Conservation (phyloP, 176 grass and related monocot genomes). For the Triticum urartu region DNA sequence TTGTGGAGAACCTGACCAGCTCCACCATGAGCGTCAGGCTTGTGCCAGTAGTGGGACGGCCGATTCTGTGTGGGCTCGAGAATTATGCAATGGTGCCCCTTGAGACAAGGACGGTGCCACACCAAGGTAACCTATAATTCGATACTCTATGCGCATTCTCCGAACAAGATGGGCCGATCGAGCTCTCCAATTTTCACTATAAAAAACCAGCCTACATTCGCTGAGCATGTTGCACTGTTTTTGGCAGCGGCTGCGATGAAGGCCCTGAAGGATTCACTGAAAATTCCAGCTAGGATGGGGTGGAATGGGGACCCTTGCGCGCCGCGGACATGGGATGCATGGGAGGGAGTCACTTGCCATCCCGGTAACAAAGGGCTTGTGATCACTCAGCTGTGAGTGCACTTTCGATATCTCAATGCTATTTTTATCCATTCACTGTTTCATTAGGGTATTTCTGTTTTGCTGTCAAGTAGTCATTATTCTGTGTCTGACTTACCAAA, state of each 20-base stretch:
- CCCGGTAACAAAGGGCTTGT: conserved; percentile 64
- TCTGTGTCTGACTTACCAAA: not conserved
- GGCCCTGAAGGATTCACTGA: conserved; percentile 80
- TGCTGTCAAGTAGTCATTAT: not conserved
- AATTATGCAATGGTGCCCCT: conserved; percentile 95
- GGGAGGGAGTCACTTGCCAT: conserved; percentile 97
- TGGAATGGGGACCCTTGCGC: conserved; percentile 98
- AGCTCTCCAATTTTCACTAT: not conserved
- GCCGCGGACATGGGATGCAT: conserved; percentile 84
- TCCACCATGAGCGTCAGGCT: conserved; percentile 60
- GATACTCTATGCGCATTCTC: not conserved
- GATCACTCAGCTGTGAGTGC: conserved; percentile 82
- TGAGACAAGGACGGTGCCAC: conserved; percentile 56
- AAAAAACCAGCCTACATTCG: not conserved
- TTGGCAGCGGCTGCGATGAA: conserved; percentile 79
- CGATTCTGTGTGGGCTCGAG: conserved; percentile 87
- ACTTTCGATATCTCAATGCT: not conserved
- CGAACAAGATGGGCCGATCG: not conserved
- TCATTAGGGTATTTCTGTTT: not conserved
- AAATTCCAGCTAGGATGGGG: conserved; percentile 91
- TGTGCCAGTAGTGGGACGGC: conserved; percentile 71
- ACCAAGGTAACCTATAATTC: conserved; percentile 51
- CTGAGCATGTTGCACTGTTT: not conserved
- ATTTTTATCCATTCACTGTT: not conserved
- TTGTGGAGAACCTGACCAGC: conserved; percentile 70